Percentiles rank a stretch among this genome's conserved stretches.
phyloP scores from a whole-genome alignment of 495 filamentous ascomycete genomes.

The Neurospora discreta region DNA sequence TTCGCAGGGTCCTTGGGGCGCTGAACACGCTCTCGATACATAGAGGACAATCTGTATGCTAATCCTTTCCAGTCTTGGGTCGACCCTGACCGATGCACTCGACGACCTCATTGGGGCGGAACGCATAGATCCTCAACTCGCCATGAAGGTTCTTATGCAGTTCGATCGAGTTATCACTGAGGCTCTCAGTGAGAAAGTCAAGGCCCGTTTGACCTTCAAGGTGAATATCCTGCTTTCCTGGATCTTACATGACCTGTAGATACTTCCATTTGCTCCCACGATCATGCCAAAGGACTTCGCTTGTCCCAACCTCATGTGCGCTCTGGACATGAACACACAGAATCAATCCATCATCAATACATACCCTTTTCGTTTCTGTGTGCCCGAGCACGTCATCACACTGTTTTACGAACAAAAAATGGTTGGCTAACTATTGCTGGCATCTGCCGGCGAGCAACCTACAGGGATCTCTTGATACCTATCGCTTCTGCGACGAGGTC shows the following conservation, averaged over 20 bases:
- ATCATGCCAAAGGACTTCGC: not conserved
- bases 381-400: not conserved
- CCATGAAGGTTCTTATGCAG: constrained; percentile 91
- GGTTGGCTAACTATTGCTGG: not conserved
- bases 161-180: constrained; percentile 87
- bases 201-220: constrained; percentile 89
- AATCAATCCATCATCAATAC: not conserved
- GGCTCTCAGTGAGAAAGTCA: constrained; percentile 80
- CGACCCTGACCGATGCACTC: constrained; percentile 87
- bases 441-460: not conserved
- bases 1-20: not conserved
- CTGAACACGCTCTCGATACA: not conserved
- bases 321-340: not conserved
- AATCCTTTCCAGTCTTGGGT: constrained; percentile 60
- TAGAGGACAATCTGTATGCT: not conserved
- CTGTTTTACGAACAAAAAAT: not conserved
- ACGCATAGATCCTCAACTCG: constrained; percentile 91
- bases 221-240: constrained; percentile 35
- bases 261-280: not conserved
- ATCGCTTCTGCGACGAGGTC: constrained; percentile 99
- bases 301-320: not conserved
- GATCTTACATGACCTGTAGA: not conserved
- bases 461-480: constrained; percentile 95
- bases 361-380: not conserved
- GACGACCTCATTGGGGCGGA: constrained; percentile 89